A percentile compares a stretch with the other conserved stretches of the same genome.
phyloP scores from a whole-genome alignment of 345 rosid species.

The Salix caprea region DNA sequence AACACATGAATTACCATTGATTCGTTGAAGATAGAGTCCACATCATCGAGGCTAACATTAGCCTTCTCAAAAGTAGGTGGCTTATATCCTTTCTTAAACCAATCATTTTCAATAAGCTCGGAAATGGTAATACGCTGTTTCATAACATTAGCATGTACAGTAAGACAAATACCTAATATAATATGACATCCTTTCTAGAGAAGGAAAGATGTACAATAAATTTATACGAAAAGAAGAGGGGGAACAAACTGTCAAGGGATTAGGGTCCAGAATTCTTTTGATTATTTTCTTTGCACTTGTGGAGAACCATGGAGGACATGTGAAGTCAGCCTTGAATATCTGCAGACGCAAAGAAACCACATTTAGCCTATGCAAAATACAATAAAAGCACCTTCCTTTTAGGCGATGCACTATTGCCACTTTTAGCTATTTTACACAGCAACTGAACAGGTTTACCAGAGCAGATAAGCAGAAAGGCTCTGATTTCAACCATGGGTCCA shows the following conservation, averaged over 20 bases:
- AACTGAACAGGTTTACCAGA: not conserved
- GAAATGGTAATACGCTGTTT: slow-evolving; percentile 79
- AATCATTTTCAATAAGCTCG: slow-evolving; percentile 81
- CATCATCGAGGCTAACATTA: slow-evolving; percentile 71
- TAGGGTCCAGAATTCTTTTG: slow-evolving; percentile 85
- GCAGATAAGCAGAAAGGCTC: not conserved
- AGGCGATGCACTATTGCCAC: not conserved
- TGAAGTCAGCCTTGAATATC: slow-evolving; percentile 90
- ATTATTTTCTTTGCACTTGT: slow-evolving; percentile 89
- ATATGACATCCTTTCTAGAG: not conserved
- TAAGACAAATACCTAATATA: not conserved
- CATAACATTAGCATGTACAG: slow-evolving; percentile 22
- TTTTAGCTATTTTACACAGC: not conserved
- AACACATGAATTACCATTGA: slow-evolving; percentile 47
- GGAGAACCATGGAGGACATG: slow-evolving; percentile 94
- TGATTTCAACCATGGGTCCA: not conserved
- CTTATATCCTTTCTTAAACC: slow-evolving; percentile 98
- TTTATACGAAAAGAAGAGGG: not conserved
- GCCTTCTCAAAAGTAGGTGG: slow-evolving; percentile 78
- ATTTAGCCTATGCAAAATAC: not conserved
- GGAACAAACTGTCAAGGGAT: slow-evolving; percentile 63
- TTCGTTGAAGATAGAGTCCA: slow-evolving; percentile 76
- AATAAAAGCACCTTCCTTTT: not conserved
- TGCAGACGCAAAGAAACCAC: slow-evolving; percentile 32
- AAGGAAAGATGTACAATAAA: slow-evolving; percentile 1